These are phyloP conservation scores for Penicillium oxalicum DNA, from an alignment of 2,329 filamentous ascomycete species.

Conservation along the genomic window DNA sequence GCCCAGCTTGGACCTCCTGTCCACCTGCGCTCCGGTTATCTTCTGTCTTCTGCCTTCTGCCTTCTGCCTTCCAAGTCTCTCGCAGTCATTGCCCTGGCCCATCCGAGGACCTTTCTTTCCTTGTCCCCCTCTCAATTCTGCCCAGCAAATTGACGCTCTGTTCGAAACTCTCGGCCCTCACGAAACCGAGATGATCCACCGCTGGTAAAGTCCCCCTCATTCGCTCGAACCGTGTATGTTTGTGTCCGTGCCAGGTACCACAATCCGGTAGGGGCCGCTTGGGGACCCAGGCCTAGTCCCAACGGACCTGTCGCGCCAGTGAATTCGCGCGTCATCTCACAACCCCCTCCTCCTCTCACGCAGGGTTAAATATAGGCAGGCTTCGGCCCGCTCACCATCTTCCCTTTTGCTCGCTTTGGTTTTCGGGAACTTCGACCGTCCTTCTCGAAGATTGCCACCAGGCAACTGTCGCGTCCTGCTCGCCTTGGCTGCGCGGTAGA, in stretches of 20 bases:
- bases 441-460: too few species aligned
- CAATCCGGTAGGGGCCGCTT: constrained; percentile 7
- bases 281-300: constrained; percentile 10
- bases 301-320: constrained; percentile 9
- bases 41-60: too few species aligned
- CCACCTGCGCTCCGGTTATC: too few species aligned
- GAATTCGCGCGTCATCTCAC: not conserved
- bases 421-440: not conserved
- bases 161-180: constrained; percentile 3
- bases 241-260: constrained; percentile 18
- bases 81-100: too few species aligned
- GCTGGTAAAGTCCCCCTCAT: constrained; percentile 19
- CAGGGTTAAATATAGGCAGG: constrained; percentile 10
- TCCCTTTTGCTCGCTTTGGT: constrained; percentile 1
- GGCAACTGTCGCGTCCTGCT: not conserved
- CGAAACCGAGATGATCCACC: constrained; percentile 15
- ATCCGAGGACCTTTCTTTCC: not conserved
- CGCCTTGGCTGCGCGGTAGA: not conserved
- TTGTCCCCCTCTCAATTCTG: not conserved
- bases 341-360: not conserved
- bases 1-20: too few species aligned
- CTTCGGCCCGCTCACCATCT: not conserved
- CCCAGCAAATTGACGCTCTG: too few species aligned
- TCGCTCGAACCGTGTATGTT: constrained; percentile 5
- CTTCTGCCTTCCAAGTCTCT: too few species aligned